phyloP scores from a whole-genome alignment of 2,329 filamentous ascomycete species.

The Sclerotinia minor region DNA sequence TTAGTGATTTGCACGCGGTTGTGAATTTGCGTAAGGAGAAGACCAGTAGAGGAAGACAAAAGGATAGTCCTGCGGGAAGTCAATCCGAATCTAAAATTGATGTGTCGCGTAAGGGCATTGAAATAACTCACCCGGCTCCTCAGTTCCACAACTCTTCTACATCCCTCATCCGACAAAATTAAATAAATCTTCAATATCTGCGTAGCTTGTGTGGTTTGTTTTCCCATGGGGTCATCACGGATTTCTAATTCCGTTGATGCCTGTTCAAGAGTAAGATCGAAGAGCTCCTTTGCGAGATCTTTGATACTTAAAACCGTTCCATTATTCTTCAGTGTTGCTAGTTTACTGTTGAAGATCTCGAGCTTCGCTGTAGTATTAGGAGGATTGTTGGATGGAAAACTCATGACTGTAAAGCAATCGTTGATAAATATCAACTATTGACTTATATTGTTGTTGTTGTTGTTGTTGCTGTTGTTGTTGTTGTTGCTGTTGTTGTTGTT shows the following conservation, averaged over 20 bases:
- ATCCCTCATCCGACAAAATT: constrained; percentile 29
- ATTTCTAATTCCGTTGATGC: not conserved
- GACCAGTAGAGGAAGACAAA: too few species aligned
- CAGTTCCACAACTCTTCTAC: constrained; percentile 29
- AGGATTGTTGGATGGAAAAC: not conserved
- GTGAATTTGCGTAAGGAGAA: not conserved
- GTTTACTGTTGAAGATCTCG: not conserved
- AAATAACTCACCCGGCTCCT: constrained; percentile 29
- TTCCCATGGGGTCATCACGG: constrained; percentile 17
- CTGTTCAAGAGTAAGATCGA: not conserved
- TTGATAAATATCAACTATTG: not conserved
- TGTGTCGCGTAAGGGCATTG: not conserved
- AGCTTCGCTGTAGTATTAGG: not conserved
- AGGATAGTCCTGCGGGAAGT: not conserved
- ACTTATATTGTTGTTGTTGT: not conserved
- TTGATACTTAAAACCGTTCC: constrained; percentile 4
- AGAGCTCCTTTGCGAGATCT: constrained; percentile 5
- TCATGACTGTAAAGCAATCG: not conserved
- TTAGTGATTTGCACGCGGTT: not conserved
- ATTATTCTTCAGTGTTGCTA: not conserved
- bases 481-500: not conserved
- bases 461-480: not conserved
- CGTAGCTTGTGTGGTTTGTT: constrained; percentile 15
- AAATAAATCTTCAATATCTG: constrained; percentile 31
- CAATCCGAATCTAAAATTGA: not conserved